phyloP scores from a whole-genome alignment of 495 filamentous ascomycete genomes.

The Sabuloglossum arenarium region DNA sequence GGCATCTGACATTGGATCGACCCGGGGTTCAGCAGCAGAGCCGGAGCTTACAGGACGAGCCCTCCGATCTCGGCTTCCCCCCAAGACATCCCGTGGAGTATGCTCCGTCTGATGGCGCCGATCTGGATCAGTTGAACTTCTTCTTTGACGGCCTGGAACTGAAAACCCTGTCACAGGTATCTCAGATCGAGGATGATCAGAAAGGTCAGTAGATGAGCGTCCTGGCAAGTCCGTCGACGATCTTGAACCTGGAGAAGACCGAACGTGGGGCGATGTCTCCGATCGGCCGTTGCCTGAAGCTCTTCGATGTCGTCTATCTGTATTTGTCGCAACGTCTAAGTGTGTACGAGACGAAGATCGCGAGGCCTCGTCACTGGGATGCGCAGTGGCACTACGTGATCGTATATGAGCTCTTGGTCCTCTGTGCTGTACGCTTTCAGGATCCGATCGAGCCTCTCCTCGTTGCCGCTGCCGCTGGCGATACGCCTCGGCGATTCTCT shows the following conservation, averaged over 20 bases:
- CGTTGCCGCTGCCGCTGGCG: constrained; percentile 42
- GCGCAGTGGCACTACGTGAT: constrained; percentile 2
- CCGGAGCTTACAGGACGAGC: neutral
- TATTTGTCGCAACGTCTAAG: neutral
- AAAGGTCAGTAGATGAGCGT: constrained; percentile 36
- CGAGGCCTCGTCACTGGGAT: neutral
- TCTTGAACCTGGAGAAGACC: constrained; percentile 7
- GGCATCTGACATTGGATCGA: neutral
- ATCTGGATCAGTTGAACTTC: constrained; percentile 26
- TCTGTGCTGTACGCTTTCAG: neutral
- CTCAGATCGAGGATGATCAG: constrained; percentile 9
- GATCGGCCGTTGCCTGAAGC: neutral
- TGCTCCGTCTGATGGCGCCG: neutral
- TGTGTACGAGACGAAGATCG: neutral
- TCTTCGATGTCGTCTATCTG: neutral
- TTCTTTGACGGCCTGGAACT: constrained; percentile 11
- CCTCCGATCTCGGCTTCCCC: neutral
- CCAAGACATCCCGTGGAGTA: neutral
- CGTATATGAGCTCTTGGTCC: neutral
- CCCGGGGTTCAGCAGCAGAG: neutral
- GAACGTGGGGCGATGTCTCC: constrained; percentile 11
- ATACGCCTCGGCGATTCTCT: constrained; percentile 75
- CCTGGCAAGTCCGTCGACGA: constrained; percentile 20
- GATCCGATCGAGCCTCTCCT: constrained; percentile 5
- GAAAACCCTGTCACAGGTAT: neutral